These are phyloP conservation scores for Cystobasidium pallidum DNA, from an alignment of 1,284 basidiomycete species.

Conservation along the genomic window DNA sequence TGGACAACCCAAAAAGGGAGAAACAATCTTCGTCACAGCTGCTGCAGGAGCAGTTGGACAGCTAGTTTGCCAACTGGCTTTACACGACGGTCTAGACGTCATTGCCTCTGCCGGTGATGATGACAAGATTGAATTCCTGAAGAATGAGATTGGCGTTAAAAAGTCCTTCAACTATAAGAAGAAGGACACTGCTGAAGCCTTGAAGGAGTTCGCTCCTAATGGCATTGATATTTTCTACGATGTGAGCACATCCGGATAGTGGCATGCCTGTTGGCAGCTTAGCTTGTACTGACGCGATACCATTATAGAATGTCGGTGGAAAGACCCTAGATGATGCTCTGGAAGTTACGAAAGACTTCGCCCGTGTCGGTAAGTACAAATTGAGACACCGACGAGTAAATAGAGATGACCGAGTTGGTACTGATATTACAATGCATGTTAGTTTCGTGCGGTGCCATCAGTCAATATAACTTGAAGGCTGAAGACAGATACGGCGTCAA, in stretches of 20 bases:
- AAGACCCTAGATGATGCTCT: slow-evolving; percentile 48
- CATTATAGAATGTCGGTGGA: slow-evolving; percentile 46
- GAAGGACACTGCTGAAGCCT: slow-evolving; percentile 59
- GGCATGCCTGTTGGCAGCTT: no score
- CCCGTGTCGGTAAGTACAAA: slow-evolving; percentile 39
- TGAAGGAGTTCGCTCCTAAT: slow-evolving; percentile 39
- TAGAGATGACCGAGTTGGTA: no score
- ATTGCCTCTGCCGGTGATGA: slow-evolving; percentile 76
- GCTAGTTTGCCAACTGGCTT: slow-evolving; percentile 47
- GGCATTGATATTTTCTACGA: slow-evolving; percentile 48
- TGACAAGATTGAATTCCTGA: slow-evolving; percentile 69
- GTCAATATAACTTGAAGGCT: slow-evolving; percentile 48
- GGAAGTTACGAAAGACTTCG: slow-evolving; percentile 39
- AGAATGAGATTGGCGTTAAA: slow-evolving; percentile 73
- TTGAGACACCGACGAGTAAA: neutral
- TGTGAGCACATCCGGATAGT: no score
- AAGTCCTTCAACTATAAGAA: slow-evolving; percentile 85
- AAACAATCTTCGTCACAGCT: slow-evolving; percentile 67
- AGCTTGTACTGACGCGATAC: neutral
- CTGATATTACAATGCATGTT: neutral
- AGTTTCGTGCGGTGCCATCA: slow-evolving; percentile 21
- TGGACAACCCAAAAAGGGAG: slow-evolving; percentile 75
- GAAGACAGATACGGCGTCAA: slow-evolving; percentile 56
- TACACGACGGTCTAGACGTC: slow-evolving; percentile 61
- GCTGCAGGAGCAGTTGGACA: slow-evolving; percentile 51